These are phyloP conservation scores for Aspergillus fischeri DNA, from an alignment of 2,329 filamentous ascomycete genomes.

Conservation along the genomic window DNA sequence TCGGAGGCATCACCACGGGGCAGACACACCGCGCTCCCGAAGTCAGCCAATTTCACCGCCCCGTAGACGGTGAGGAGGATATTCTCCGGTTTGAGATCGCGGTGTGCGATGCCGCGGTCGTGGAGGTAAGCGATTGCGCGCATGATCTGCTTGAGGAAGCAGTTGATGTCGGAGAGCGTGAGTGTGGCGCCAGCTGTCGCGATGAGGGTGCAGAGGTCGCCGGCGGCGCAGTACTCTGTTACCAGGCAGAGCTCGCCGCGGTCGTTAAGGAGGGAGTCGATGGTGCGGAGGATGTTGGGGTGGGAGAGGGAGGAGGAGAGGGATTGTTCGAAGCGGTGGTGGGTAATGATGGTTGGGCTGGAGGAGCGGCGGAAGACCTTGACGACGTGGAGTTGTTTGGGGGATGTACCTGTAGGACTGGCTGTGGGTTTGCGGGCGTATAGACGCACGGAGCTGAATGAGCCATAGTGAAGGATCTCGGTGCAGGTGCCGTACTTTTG, in stretches of 20 bases:
- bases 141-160: slow-evolving; percentile 69
- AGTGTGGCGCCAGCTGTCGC: slow-evolving; percentile 68
- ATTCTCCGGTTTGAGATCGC: slow-evolving; percentile 92
- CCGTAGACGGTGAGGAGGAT: slow-evolving; percentile 77
- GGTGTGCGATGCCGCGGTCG: slow-evolving; percentile 78
- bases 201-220: slow-evolving; percentile 79
- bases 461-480: slow-evolving; percentile 26
- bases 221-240: slow-evolving; percentile 62
- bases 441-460: slow-evolving; percentile 22
- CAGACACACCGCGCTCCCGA: slow-evolving; percentile 55
- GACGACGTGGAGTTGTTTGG: slow-evolving; percentile 19
- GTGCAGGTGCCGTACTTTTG: slow-evolving; percentile 24
- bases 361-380: slow-evolving; percentile 26
- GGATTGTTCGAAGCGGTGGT: slow-evolving; percentile 10
- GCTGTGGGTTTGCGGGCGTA: slow-evolving; percentile 12
- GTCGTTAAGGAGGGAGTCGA: slow-evolving; percentile 26
- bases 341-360: slow-evolving; percentile 1
- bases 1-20: background rate
- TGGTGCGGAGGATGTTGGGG: slow-evolving; percentile 26
- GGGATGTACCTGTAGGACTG: background rate
- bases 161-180: slow-evolving; percentile 80
- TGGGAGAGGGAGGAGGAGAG: slow-evolving; percentile 18
- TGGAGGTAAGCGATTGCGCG: slow-evolving; percentile 60
- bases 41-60: slow-evolving; percentile 88
- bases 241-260: slow-evolving; percentile 26